Percentiles rank a stretch among this genome's conserved stretches.
These are phyloP conservation scores for Pseudogymnoascus sp. DNA, from an alignment of 2,329 filamentous ascomycete genomes.

Conservation along the genomic window DNA sequence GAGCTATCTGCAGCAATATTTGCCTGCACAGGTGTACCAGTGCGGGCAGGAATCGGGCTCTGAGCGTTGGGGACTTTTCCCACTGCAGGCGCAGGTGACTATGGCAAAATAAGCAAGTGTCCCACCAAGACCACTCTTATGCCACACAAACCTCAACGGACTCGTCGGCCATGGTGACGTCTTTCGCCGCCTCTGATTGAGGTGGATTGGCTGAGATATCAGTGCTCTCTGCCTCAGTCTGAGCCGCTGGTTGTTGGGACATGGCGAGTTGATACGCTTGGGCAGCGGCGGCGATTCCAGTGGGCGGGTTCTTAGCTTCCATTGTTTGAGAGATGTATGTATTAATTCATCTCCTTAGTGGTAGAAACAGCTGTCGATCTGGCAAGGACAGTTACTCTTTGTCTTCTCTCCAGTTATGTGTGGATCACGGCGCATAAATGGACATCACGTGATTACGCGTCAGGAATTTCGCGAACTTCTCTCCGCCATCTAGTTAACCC, in stretches of 20 bases:
- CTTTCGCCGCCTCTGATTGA: not conserved
- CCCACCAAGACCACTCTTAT: not conserved
- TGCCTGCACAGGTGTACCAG: conserved; percentile 41
- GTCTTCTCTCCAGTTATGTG: not conserved
- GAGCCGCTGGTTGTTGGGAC: conserved; percentile 20
- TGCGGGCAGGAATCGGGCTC: conserved; percentile 31
- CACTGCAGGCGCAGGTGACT: conserved; percentile 22
- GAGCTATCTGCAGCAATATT: conserved; percentile 33
- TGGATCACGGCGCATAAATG: not conserved
- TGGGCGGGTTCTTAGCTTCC: conserved; percentile 3
- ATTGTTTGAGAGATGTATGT: not conserved
- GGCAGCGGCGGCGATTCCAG: conserved; percentile 22
- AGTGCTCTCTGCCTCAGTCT: conserved; percentile 13
- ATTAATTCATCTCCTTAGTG: conserved; percentile 4
- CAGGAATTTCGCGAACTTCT: conserved; percentile 3
- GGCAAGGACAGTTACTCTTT: not conserved
- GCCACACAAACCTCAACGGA: not conserved
- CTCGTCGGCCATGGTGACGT: not conserved
- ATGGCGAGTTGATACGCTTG: conserved; percentile 24
- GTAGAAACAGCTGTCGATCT: not conserved
- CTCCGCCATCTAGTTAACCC: not conserved
- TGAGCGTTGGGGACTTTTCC: conserved; percentile 21
- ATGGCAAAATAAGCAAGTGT: not conserved
- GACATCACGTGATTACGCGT: not conserved
- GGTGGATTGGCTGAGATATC: not conserved